Percentiles rank a stretch among this genome's conserved stretches.
Conservation (phyloP, 805 yeast genomes). For the Saturnispora dispora region DNA sequence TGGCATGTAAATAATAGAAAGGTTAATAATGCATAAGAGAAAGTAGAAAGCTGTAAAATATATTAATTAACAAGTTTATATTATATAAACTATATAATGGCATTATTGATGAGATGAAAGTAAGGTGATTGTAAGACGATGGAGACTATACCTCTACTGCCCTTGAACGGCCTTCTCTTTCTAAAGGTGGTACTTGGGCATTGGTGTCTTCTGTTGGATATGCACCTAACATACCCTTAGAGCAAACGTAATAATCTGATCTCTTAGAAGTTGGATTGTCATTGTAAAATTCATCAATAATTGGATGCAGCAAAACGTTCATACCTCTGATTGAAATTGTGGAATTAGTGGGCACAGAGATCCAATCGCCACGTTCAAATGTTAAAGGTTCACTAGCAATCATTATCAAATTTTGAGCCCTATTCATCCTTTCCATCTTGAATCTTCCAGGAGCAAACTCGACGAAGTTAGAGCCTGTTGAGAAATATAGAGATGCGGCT, state of each 20-base stretch:
- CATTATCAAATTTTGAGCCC: slow-evolving; percentile 92
- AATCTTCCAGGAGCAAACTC: slow-evolving; percentile 89
- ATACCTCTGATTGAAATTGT: slow-evolving; percentile 72
- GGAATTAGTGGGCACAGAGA: slow-evolving; percentile 91
- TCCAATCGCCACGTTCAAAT: slow-evolving; percentile 96
- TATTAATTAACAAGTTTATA: neutral
- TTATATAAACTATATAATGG: neutral
- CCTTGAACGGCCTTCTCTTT: slow-evolving; percentile 53
- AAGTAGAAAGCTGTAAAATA: neutral
- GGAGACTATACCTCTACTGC: slow-evolving; percentile 1
- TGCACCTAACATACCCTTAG: slow-evolving; percentile 89
- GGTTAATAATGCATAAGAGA: neutral
- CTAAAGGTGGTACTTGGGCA: slow-evolving; percentile 62
- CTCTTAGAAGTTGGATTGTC: slow-evolving; percentile 59
- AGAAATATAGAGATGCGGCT: slow-evolving; percentile 92
- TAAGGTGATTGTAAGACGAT: neutral
- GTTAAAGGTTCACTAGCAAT: slow-evolving; percentile 93
- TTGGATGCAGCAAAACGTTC: slow-evolving; percentile 85
- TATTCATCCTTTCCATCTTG: slow-evolving; percentile 85
- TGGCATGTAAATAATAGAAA: neutral
- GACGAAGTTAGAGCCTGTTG: slow-evolving; percentile 84
- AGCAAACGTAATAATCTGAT: slow-evolving; percentile 73
- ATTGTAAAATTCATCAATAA: slow-evolving; percentile 80
- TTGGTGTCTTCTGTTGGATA: slow-evolving; percentile 55
- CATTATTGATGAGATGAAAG: neutral